Evolutionary conservation across 2,329 filamentous ascomycete species (phyloP).

Genomic region (Colletotrichum eleusines): DNA sequence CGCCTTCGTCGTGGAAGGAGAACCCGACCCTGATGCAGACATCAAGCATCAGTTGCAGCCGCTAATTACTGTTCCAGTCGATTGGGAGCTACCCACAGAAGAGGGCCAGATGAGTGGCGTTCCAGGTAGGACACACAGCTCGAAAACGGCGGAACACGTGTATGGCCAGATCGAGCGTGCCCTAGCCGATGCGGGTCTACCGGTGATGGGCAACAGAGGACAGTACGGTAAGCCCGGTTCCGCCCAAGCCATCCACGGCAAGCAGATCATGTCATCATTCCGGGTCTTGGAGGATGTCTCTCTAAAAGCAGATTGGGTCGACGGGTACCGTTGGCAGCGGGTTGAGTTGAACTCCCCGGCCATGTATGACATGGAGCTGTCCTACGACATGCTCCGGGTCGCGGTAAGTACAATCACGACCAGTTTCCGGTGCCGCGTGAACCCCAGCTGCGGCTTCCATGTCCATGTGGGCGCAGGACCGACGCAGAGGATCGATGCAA

Average conservation of each 20-base stretch:
- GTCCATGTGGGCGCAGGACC: slow-evolving; percentile 54
- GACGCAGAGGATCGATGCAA: slow-evolving; percentile 46
- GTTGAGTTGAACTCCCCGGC: slow-evolving; percentile 53
- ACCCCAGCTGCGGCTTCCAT: slow-evolving; percentile 51
- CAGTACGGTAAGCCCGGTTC: slow-evolving; percentile 10
- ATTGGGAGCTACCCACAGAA: not conserved
- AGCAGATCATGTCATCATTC: slow-evolving; percentile 22
- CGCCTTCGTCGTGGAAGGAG: slow-evolving; percentile 38
- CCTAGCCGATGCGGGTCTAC: slow-evolving; percentile 31
- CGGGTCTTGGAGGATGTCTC: slow-evolving; percentile 15
- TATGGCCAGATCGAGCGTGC: not conserved
- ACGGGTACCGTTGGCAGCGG: slow-evolving; percentile 43
- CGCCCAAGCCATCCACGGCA: slow-evolving; percentile 26
- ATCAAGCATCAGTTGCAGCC: slow-evolving; percentile 44
- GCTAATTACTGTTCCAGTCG: slow-evolving; percentile 42
- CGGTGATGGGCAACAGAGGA: not conserved
- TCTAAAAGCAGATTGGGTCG: slow-evolving; percentile 26
- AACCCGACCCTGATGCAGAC: slow-evolving; percentile 44
- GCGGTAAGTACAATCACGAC: slow-evolving; percentile 50
- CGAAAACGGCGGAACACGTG: not conserved
- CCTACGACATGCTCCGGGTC: slow-evolving; percentile 47
- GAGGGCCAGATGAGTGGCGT: not conserved
- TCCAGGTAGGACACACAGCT: not conserved
- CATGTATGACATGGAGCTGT: slow-evolving; percentile 47
- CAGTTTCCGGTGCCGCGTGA: slow-evolving; percentile 50